Base-by-base conservation (phyloP, 768 basidiomycete species). In the Erythrobasidium yunnanense region DNA sequence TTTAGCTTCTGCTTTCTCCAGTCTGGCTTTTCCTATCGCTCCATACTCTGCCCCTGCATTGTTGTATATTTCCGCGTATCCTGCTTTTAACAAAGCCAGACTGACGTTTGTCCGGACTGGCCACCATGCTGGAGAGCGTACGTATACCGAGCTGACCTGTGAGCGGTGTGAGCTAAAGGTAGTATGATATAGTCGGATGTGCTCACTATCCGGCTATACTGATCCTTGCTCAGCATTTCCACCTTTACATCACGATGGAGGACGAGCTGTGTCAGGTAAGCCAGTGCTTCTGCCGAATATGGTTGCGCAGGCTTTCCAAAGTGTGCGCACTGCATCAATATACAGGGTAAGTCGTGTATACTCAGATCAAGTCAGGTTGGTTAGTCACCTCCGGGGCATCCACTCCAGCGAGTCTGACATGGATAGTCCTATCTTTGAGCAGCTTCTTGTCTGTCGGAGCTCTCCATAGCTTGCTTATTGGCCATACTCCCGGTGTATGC, bases 381-480 rank as follows among this genome's bases (percentile, higher is more conserved):
- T 27, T 63, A 4, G 17, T 17, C 22, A 63, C 89, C 80, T 97
- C 92, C 0, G 92, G 92, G 0, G 92, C 92, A 74, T 97, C 92
- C 3, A 90, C 84, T 0, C 89, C 92, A 15, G 88, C 88, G 29
- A 97, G 83, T 15, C 92, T 84, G 29, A 97, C 83, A 72, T 88
- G 86, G 18, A 96, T 79, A 1, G 92, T 95, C 70, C 89, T 78
- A 68, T 85, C 82, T 73, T 83, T 87, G 51, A 92, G 78, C 0
- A 86, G 84, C 82, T 83, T 85, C 20, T 75, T 70, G 27, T 75
- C 73, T 2, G 78, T 74, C 0, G 91, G 89, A 35, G 90, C 78
- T 15, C 75, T 73, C 63, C 87, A 81, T 54, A 88, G 79, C 69
- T 84, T 87, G 68, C 88, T 68, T 0, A 86, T 88, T 80, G 83